Evolutionary conservation across 1,284 basidiomycete species (phyloP), one percentile per base, ranked within the genome.

Genomic region (Cutaneotrichosporon mucoides): DNA sequence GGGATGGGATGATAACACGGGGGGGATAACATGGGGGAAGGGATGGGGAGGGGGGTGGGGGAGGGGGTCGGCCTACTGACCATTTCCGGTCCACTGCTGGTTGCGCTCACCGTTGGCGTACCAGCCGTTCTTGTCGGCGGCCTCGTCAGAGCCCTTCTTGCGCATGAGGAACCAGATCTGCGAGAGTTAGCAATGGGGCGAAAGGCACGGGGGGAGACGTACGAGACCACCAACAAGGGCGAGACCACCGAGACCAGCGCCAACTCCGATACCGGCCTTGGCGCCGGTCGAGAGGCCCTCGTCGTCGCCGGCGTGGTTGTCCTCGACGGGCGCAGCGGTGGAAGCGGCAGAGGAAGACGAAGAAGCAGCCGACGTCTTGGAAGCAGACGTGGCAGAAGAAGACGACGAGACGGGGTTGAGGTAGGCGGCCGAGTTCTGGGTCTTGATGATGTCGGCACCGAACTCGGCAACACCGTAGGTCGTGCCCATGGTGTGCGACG

Each of bases 401-500:
- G 38, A 41, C 35, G 53, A 6, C n/a, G 6, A n/a, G 37, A 46
- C 34, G 53, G 55, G 53, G 48, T 51, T 47, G 37, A 42, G 15
- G 49, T 41, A 35, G 33, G 34, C 46, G 11, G 40, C 33, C 38
- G 49, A 15, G 38, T 45, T 24, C 55, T 53, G 46, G 11, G 6
- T 7, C 70, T 83, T 82, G 72, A 89, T 85, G 57, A 88, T 79
- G 45, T 82, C 81, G 4, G 85, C 81, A 1, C 83, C 86, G 70
- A 84, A 84, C 75, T 89, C 87, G 4, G 86, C 87, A 44, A 88
- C 77, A 38, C 86, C 88, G 69, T 88, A 91, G 1, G 84, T 82
- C 7, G 85, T 63, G 6, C 70, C 73, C 76, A 79, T 79, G 53
- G 73, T 63, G 64, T 79, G 78, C 0, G 77, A 73, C 2, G 76